Percentiles rank a stretch among this genome's conserved stretches.
These are phyloP conservation scores for Megacollybia marginata DNA, from an alignment of 768 basidiomycete genomes.

Conservation along the genomic window DNA sequence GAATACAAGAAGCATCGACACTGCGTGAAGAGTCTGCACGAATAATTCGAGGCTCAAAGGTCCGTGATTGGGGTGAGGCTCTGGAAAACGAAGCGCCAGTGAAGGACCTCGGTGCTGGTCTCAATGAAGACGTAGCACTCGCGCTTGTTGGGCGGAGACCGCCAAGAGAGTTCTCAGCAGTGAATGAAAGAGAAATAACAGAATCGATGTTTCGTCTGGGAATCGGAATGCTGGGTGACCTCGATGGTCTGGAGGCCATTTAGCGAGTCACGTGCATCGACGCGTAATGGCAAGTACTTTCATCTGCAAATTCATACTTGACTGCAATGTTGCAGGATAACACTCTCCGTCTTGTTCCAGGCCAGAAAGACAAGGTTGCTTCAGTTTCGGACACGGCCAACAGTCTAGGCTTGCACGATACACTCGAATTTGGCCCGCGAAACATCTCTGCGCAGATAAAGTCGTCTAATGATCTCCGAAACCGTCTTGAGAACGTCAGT, in stretches of 20 bases:
- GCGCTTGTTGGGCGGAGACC: slow-evolving; percentile 27
- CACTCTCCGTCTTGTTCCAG: slow-evolving; percentile 61
- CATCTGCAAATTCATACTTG: not conserved
- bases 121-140: slow-evolving; percentile 25
- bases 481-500: slow-evolving; percentile 72
- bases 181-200: slow-evolving; percentile 6
- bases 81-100: slow-evolving; percentile 29
- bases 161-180: slow-evolving; percentile 56
- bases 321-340: slow-evolving; percentile 5
- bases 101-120: slow-evolving; percentile 39
- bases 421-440: slow-evolving; percentile 77
- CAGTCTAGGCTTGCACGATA: slow-evolving; percentile 80
- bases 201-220: slow-evolving; percentile 37
- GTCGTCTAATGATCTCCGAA: slow-evolving; percentile 51
- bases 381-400: slow-evolving; percentile 64
- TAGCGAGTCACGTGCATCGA: not conserved
- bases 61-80: slow-evolving; percentile 21
- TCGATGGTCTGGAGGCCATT: slow-evolving; percentile 31
- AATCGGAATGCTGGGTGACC: slow-evolving; percentile 65
- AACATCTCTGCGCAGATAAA: slow-evolving; percentile 73
- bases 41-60: slow-evolving; percentile 64
- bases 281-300: not conserved
- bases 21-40: slow-evolving; percentile 41
- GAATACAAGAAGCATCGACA: slow-evolving; percentile 36
- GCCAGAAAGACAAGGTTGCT: slow-evolving; percentile 45